phyloP scores from a whole-genome alignment of 225 moss, liverwort and hornwort genomes.

The Pseudisothecium myosuroides region DNA sequence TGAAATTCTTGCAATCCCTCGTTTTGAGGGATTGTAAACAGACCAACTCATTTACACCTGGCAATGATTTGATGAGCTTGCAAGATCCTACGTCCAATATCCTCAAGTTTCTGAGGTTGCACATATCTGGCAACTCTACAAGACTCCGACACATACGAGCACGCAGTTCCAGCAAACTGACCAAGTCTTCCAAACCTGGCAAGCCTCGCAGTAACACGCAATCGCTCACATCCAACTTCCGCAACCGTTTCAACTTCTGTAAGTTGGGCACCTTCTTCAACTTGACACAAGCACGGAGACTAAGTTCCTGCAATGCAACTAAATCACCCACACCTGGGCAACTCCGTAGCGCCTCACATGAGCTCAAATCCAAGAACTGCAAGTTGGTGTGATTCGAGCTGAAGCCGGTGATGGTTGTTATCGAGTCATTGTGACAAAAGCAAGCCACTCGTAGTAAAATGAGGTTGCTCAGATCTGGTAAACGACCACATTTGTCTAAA shows the following conservation, averaged over 20 bases:
- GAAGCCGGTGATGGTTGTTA: background rate
- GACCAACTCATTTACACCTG: background rate
- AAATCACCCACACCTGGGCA: background rate
- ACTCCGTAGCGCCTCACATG: background rate
- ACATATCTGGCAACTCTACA: background rate
- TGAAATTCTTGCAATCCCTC: background rate
- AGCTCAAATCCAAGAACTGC: background rate
- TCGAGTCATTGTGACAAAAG: too few species aligned
- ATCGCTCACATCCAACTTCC: background rate
- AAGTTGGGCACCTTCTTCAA: background rate
- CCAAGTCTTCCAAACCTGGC: background rate
- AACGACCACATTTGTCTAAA: background rate
- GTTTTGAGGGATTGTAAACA: background rate
- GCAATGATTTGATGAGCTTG: background rate
- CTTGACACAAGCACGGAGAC: background rate
- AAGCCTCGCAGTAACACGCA: background rate
- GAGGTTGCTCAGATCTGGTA: background rate
- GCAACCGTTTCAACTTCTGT: background rate
- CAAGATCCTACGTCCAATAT: rapidly evolving
- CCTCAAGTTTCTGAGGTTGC: background rate
- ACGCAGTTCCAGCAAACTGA: background rate
- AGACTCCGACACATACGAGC: background rate
- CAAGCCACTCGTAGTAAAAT: background rate
- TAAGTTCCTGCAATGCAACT: background rate
- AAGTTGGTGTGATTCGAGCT: background rate